Evolutionary conservation across 306 rosid species (phyloP).

Genomic region (Hippophae gyantsensis): DNA sequence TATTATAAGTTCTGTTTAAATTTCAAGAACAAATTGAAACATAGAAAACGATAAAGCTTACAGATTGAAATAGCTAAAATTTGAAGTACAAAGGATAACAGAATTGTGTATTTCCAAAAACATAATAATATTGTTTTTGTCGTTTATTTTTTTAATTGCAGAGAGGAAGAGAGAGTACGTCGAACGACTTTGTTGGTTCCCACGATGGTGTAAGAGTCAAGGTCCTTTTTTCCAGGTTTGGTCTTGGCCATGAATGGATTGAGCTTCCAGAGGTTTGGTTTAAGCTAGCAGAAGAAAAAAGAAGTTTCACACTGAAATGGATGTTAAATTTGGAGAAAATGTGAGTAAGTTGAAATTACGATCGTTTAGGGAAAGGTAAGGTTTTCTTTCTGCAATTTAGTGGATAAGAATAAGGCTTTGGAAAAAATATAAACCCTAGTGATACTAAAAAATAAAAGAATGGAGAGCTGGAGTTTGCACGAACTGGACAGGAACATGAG

Average conservation of each 20-base stretch:
- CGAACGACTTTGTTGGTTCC: conserved; percentile 56
- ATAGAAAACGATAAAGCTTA: not conserved
- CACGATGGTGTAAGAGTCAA: conserved; percentile 53
- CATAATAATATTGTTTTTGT: not conserved
- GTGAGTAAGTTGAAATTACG: conserved; percentile 2
- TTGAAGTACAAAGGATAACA: not conserved
- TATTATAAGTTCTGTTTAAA: conserved; percentile 1
- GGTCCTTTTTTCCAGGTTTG: conserved; percentile 55
- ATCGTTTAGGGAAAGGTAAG: not conserved
- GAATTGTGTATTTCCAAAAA: not conserved
- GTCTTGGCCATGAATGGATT: conserved; percentile 48
- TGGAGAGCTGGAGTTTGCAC: conserved; percentile 7
- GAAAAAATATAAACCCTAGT: conserved; percentile 30
- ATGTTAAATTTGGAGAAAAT: conserved; percentile 9
- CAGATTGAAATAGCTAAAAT: too few species aligned
- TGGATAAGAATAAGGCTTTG: conserved; percentile 1
- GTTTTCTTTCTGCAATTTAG: conserved; percentile 9
- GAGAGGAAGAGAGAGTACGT: conserved; percentile 26
- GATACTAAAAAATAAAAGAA: conserved; percentile 5
- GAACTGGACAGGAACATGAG: conserved; percentile 6
- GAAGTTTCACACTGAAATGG: not conserved
- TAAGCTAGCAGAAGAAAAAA: not conserved
- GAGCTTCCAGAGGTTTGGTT: conserved; percentile 7
- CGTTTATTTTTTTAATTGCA: conserved; percentile 5
- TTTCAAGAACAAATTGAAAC: conserved; percentile 1